A percentile compares a stretch with the other conserved stretches of the same genome.
These are phyloP conservation scores for Fusarium cicatricum DNA, from an alignment of 2,329 filamentous ascomycete genomes.

Conservation along the genomic window DNA sequence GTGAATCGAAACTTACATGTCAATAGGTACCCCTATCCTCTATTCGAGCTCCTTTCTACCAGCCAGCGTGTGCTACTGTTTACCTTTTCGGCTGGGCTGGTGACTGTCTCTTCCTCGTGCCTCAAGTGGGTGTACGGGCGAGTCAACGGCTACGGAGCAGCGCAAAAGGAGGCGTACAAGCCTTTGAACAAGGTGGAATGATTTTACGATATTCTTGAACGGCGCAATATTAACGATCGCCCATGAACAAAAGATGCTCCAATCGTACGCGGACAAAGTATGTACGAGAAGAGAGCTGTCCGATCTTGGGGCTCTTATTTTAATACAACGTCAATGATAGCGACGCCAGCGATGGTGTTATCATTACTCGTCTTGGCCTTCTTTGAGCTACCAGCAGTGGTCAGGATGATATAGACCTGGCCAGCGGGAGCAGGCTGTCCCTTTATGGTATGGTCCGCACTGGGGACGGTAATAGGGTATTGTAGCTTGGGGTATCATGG, in stretches of 20 bases:
- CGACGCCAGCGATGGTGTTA: neutral
- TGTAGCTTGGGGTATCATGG: neutral
- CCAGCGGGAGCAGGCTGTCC: slow-evolving; percentile 6
- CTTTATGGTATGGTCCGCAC: slow-evolving; percentile 6
- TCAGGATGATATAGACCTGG: neutral
- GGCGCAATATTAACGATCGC: neutral
- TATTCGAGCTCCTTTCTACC: slow-evolving; percentile 75
- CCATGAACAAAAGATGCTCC: neutral
- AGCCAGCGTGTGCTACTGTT: slow-evolving; percentile 75
- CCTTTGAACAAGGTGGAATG: slow-evolving; percentile 46
- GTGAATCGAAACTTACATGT: slow-evolving; percentile 9
- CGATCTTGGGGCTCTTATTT: neutral
- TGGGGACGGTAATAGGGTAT: slow-evolving; percentile 25
- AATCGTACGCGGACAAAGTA: neutral
- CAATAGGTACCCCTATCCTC: slow-evolving; percentile 82
- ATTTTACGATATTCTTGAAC: neutral
- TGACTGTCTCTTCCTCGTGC: slow-evolving; percentile 73
- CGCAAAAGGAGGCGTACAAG: slow-evolving; percentile 43
- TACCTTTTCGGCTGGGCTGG: slow-evolving; percentile 71
- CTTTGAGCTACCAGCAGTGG: neutral
- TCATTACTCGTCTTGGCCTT: neutral
- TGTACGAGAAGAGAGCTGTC: slow-evolving; percentile 1
- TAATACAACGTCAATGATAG: neutral
- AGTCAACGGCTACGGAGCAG: slow-evolving; percentile 65
- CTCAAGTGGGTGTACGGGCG: slow-evolving; percentile 75